These are phyloP conservation scores for Aleurites moluccanus DNA, from an alignment of 441 rosid genomes.

Conservation along the genomic window DNA sequence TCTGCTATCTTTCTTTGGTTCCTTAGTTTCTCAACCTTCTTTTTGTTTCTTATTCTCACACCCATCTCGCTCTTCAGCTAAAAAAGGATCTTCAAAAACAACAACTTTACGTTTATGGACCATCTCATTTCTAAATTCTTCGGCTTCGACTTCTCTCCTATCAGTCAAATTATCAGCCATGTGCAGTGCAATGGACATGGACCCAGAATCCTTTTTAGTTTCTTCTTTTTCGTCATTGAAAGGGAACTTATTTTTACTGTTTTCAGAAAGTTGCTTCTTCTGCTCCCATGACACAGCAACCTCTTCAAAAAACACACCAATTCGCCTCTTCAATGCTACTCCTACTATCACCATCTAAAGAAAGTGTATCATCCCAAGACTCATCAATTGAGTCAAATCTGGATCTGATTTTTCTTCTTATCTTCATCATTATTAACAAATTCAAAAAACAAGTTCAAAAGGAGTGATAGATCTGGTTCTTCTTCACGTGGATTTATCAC, in stretches of 20 bases:
- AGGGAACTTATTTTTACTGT: constrained; percentile 19
- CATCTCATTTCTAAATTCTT: constrained; percentile 28
- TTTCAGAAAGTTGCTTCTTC: constrained; percentile 36
- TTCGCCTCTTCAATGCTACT: too few relatives aligned
- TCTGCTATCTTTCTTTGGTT: constrained; percentile 13
- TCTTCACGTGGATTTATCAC: too few relatives aligned
- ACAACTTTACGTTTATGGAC: constrained; percentile 30
- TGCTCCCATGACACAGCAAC: constrained; percentile 28
- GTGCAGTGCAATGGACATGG: constrained; percentile 8
- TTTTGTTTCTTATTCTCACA: constrained; percentile 22
- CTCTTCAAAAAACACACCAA: constrained; percentile 33
- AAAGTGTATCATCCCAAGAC: too few relatives aligned
- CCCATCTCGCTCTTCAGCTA: constrained; percentile 23
- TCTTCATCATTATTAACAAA: too few relatives aligned
- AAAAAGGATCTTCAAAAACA: constrained; percentile 30
- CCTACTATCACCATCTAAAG: too few relatives aligned
- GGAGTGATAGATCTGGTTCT: too few relatives aligned
- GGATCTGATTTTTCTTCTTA: too few relatives aligned
- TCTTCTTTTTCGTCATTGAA: constrained; percentile 24
- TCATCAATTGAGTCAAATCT: too few relatives aligned
- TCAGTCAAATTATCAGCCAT: constrained; percentile 15
- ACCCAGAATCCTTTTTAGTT: constrained; percentile 17
- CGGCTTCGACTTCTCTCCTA: constrained; percentile 26
- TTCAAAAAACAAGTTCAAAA: too few relatives aligned
- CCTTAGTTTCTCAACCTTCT: constrained; percentile 2